Base-by-base conservation (phyloP, 495 filamentous ascomycete genomes). In the Chaetomium cochliodes region DNA sequence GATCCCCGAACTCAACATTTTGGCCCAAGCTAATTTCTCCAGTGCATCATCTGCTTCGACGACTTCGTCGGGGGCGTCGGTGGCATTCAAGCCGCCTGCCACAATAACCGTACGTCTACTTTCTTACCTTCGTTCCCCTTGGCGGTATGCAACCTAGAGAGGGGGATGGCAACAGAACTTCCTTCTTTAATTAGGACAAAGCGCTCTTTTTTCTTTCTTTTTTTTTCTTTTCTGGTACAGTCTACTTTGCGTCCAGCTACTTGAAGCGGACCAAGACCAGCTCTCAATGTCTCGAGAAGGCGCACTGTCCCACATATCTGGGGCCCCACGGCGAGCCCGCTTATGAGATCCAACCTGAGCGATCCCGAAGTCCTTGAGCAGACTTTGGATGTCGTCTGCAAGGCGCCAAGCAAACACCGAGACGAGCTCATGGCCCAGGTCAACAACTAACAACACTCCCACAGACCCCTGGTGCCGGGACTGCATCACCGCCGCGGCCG, bases 241-340 rank as follows among this genome's bases (percentile, higher is more conserved):
- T 12, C 1, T 37, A 8, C 6, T 37, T 37, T 37, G 8, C 33
- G 1, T 37, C 33, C 3, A 6, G 28, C 2, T 44, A 44, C 13
- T 1, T 44, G 41, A 44, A 5, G 33, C 33, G 5, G 5, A 37
- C 33, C 33, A 37, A 11, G 33, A 6, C 33, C 41, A 11, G 41
- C 13, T 44, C 41, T 5, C 39, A 41, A 41, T 41, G 39, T 4
- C 39, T 15, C 71, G 18, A 68, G 68, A 2, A 71, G 78, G 2
- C 63, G 76, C 33, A 62, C 72, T 18, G 78, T 90, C 11, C 93
- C 94, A 0, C 77, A 79, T 15, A 92, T 97, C 58, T 77, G 97
- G 11, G 93, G 93, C 7, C 82, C 97, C 3, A 92, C 90, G 22
- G 93, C 93, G 0, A 96, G 91, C 68, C 93, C 93, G 0, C 80